Conservation (phyloP, 2,329 filamentous ascomycete species). For the Geosmithia morbida region DNA sequence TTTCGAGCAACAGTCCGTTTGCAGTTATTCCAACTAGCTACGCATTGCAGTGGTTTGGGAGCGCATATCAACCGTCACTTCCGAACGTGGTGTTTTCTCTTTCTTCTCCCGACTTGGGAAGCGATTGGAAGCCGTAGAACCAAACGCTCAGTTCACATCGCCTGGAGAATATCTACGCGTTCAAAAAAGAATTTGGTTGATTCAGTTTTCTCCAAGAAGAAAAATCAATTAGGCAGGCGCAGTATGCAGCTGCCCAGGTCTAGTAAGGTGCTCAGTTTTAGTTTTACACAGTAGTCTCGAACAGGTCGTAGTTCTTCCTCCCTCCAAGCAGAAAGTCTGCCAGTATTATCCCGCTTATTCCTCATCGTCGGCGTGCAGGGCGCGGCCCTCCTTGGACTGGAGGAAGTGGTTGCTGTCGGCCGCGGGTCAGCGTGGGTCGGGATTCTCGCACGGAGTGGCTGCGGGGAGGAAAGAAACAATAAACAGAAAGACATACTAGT, state of each 20-base stretch:
- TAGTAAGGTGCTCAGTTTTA: conserved; percentile 16
- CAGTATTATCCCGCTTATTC: conserved; percentile 17
- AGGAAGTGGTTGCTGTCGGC: conserved; percentile 58
- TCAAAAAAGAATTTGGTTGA: conserved; percentile 8
- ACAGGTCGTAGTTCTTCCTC: neutral
- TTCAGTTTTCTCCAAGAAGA: conserved; percentile 1
- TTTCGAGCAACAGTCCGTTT: too few relatives aligned
- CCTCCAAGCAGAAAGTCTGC: neutral
- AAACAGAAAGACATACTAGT: conserved; percentile 48
- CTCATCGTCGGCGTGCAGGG: conserved; percentile 30
- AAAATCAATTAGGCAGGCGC: conserved; percentile 6
- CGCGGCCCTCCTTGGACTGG: conserved; percentile 64
- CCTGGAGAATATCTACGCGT: neutral
- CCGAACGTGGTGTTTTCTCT: too few relatives aligned
- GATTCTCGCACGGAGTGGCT: too few relatives aligned
- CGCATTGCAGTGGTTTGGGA: too few relatives aligned
- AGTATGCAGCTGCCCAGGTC: conserved; percentile 21
- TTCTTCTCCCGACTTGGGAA: too few relatives aligned
- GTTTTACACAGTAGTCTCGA: conserved; percentile 17
- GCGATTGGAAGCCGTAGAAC: too few relatives aligned
- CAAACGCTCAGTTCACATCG: too few relatives aligned
- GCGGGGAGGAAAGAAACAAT: too few relatives aligned
- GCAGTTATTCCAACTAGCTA: too few relatives aligned
- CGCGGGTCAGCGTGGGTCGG: conserved; percentile 6
- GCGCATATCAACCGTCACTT: too few relatives aligned